Conservation (phyloP, 2,329 filamentous ascomycete genomes). For the Parastagonospora avenae region DNA sequence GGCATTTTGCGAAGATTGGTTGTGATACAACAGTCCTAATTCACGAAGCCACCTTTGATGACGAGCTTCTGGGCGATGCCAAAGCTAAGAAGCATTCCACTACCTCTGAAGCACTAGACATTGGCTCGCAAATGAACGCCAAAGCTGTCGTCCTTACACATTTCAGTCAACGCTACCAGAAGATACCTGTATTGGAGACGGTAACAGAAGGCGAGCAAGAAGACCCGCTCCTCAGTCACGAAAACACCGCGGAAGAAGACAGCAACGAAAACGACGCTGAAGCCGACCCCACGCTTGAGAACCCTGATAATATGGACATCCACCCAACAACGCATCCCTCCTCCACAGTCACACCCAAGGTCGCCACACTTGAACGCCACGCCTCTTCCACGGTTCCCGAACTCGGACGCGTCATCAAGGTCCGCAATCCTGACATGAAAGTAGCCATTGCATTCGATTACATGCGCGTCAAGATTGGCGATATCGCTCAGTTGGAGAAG, state of each 20-base stretch:
- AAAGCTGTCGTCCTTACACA: slow-evolving; percentile 85
- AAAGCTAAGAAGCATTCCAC: slow-evolving; percentile 89
- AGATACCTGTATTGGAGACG: slow-evolving; percentile 62
- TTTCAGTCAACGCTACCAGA: slow-evolving; percentile 92
- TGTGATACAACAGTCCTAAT: slow-evolving; percentile 79
- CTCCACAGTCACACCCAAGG: slow-evolving; percentile 7
- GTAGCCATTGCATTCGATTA: slow-evolving; percentile 79
- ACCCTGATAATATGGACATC: slow-evolving; percentile 30
- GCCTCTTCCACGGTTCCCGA: slow-evolving; percentile 9
- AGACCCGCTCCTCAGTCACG: slow-evolving; percentile 17
- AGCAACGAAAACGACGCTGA: slow-evolving; percentile 22
- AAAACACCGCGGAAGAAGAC: slow-evolving; percentile 33
- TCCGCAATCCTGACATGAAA: slow-evolving; percentile 59
- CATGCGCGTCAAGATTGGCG: slow-evolving; percentile 73
- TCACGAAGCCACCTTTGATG: slow-evolving; percentile 95
- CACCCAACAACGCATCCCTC: slow-evolving; percentile 7
- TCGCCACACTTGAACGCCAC: slow-evolving; percentile 14
- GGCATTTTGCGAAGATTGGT: slow-evolving; percentile 72
- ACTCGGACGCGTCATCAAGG: slow-evolving; percentile 42
- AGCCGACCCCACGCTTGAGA: slow-evolving; percentile 22
- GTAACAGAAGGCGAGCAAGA: slow-evolving; percentile 38
- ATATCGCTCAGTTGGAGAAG: slow-evolving; percentile 69
- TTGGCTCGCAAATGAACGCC: slow-evolving; percentile 80
- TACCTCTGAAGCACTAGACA: slow-evolving; percentile 78
- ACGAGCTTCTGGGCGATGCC: slow-evolving; percentile 79